Evolutionary conservation across 148 eudicot genomes (phyloP), one percentile per base, ranked within the genome.

Genomic region (Persicaria tinctoria): DNA sequence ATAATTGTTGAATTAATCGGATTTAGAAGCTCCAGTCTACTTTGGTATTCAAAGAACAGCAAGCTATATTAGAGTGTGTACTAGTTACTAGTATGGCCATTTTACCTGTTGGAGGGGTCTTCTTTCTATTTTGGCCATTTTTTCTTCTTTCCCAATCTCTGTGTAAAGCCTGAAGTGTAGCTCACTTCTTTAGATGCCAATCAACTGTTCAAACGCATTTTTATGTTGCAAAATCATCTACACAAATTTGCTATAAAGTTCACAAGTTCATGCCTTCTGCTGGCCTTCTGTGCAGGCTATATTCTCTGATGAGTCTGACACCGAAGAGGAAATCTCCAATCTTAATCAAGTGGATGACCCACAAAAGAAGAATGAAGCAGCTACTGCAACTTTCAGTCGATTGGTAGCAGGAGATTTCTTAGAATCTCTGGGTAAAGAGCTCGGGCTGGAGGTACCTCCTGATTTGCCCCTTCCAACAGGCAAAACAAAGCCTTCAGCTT

Each of bases 341-440:
- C 75, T 70, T 51, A 79, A 81, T 63, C 81, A 79, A 84, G 80
- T 62, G 18, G 92, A 87, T 71, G 85, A 89, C 76, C 78, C 91
- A 10, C 76, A 86, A 45, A 94, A 87, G 78, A 92, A 89, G 79
- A 80, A 74, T 56, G 97, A 92, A 83, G 98, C 88, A 73, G 98
- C 91, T 51, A 92, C 82, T 74, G 83, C 97, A 46, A 84, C 92
- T 59, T 83, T 90, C 68, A 95, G 89, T 77, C 97, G 98, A 63
- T 82, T 95, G 75, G 87, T 92, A 72, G 98, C 98, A 5, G 97
- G 96, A 17, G 98, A 95, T 85, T 95, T 95, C 79, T 85, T 95
- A 81, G 97, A 95, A 86, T 90, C 97, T 18, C 74, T 95, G 68
- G 98, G 98, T 46, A 89, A 92, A 86, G 98, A 95, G 82, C 88